Base-by-base conservation (phyloP, 352 stramenopile genomes). In the Globisporangium middletonii region DNA sequence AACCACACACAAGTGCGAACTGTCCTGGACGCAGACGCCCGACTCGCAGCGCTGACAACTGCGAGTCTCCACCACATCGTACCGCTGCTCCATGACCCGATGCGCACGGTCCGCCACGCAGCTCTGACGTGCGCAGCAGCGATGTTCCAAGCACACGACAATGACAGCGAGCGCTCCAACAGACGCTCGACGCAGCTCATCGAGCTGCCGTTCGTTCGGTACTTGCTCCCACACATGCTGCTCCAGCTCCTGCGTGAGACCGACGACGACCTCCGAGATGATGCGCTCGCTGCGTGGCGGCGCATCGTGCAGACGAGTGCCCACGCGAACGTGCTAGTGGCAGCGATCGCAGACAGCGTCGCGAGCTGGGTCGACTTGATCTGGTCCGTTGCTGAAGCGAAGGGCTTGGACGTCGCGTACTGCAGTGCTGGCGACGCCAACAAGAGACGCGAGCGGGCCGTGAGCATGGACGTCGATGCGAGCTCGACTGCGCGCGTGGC, bases 71-170 rank as follows among this genome's bases (percentile, higher is more conserved):
- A 52, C 33, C 67, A 62, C 30, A 64, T 73, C 3, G 55, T 88
- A 0, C 72, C 77, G 4, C 65, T 92, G 53, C 57, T 92, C 2
- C 83, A 93, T 58, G 73, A 93, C 16, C 64, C 85, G 44, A 69
- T 67, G 5, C 48, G 60, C 11, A 50, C 48, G 5, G 73, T 91
- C 35, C 70, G 81, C 35, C 46, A 53, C 19, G 76, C 81, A 6
- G 75, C 76, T 15, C 66, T 69, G 30, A 58, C 57, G 23, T 92
- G 81, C 48, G 57, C 86, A 27, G 67, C 69, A 33, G 65, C 72
- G 6, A 72, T 88, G 55, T 77, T 80, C 56, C 63, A 63, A 12
- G 45, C 33, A 0, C 48, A 27, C 13, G 19, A 19, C 16, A 19
- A 12, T 19, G 38, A 26, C 16, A 23, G 7, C 27, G 49, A n/a